Conservation (phyloP, 2,329 filamentous ascomycete species). For the Amauroascus niger region DNA sequence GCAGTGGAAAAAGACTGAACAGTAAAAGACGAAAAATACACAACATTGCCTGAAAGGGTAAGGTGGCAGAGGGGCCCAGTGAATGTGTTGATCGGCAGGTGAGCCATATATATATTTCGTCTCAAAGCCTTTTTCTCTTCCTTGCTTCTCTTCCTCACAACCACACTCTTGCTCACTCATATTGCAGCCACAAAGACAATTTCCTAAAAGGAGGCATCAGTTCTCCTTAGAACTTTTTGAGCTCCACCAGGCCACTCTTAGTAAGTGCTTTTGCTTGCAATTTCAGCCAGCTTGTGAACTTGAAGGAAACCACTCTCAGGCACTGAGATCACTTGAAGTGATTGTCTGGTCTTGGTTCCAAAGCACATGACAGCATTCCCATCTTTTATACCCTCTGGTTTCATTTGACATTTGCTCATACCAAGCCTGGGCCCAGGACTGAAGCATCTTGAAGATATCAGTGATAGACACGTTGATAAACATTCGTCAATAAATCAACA, state of each 20-base stretch:
- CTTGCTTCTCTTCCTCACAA: neutral
- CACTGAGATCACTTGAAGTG: too few species aligned
- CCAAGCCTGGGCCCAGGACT: neutral
- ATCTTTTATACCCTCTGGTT: too few species aligned
- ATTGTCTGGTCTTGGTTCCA: too few species aligned
- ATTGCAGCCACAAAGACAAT: neutral
- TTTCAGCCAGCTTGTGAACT: neutral
- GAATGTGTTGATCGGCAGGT: too few species aligned
- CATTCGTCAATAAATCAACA: neutral
- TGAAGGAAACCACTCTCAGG: neutral
- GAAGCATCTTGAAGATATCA: neutral
- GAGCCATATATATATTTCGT: neutral
- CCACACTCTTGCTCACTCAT: neutral
- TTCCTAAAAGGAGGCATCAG: neutral
- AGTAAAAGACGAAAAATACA: slow-evolving; percentile 3
- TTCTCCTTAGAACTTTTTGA: neutral
- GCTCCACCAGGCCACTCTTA: neutral
- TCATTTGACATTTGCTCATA: neutral
- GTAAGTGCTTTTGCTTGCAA: neutral
- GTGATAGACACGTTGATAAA: neutral
- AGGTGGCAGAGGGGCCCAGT: neutral
- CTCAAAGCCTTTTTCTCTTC: neutral
- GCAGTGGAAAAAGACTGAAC: neutral
- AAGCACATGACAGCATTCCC: too few species aligned
- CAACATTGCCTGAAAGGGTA: slow-evolving; percentile 5